Evolutionary conservation across 768 basidiomycete species (phyloP), one percentile per base, ranked within the genome.

Genomic region (Lenzites betulinus): DNA sequence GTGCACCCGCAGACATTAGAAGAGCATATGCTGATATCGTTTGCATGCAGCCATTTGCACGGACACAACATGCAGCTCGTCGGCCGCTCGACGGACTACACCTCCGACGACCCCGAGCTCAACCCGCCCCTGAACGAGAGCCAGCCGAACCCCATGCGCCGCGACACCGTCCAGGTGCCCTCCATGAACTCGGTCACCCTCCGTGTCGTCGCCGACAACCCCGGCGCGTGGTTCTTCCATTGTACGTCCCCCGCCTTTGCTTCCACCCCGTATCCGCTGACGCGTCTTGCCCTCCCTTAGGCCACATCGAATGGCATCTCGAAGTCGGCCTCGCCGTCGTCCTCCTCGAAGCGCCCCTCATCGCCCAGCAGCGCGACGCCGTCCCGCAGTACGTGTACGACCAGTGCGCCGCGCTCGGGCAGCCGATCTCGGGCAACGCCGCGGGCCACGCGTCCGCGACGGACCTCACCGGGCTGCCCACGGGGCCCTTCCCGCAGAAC

Each of bases 51-150:
- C 84, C 94, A 97, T 72, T 73, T 95, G 55, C 94, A 96, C 73
- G 95, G 95, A 0, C 92, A 96, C 78, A 87, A 88, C 67, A 83
- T 87, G 76, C 88, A 90, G 77, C 82, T 98, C 62, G 86, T 96
- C 22, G 80, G 84, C 57, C 87, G 89, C 54, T 81, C 85, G 2
- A 65, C 78, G 54, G 83, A 95, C 70, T 93, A 86, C 66, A 84
- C 84, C 0, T 88, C 89, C 1, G 75, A 81, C 66, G 91, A 98
- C 73, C 83, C 90, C 0, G 67, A 76, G 1, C 77, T 95, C 48
- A 96, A 96, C 75, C 94, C 93, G 15, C 87, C 90, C 0, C 75
- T 93, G 57, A 77, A 81, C 23, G 90, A 93, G 74, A 87, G 84
- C 15, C 90, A 93, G 66, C 71, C 76, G 1, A 99, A 98, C 75